Percentiles rank a stretch among this genome's conserved stretches.
phyloP scores from a whole-genome alignment of 176 grass and related monocot genomes.

The Triticum aestivum region DNA sequence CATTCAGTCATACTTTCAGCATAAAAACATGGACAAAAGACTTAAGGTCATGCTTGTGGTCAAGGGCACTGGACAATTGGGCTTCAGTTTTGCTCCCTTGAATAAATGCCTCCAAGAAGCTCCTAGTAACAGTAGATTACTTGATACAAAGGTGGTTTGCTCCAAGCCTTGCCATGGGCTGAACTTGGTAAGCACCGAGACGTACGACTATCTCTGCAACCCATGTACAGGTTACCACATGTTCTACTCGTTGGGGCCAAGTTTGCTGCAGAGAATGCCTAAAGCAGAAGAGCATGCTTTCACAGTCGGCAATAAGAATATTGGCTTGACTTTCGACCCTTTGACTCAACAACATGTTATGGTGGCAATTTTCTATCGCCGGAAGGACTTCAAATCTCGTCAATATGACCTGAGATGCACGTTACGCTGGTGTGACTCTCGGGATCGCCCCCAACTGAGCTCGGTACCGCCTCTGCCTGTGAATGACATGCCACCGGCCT shows the following conservation, averaged over 20 bases:
- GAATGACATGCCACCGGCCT: conserved; percentile 14
- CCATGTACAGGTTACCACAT: conserved; percentile 11
- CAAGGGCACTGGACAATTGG: background rate
- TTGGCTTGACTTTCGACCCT: conserved; percentile 19
- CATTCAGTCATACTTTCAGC: background rate
- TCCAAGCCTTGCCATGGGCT: conserved; percentile 29
- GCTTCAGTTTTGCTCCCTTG: conserved; percentile 3
- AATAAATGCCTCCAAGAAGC: background rate
- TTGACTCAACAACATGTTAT: background rate
- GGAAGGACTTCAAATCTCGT: conserved; percentile 1
- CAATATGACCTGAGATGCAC: background rate
- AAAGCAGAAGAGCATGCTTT: background rate
- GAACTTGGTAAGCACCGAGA: background rate
- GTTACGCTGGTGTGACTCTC: background rate
- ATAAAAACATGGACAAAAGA: background rate
- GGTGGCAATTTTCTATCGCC: background rate
- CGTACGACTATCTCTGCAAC: background rate
- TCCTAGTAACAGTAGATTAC: background rate
- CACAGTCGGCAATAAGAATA: background rate
- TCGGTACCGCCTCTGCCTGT: background rate
- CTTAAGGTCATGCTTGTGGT: background rate
- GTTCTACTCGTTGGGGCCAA: background rate
- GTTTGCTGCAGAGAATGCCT: background rate
- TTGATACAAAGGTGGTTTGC: conserved; percentile 17
- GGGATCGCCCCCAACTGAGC: background rate